Percentiles rank a stretch among this genome's conserved stretches.
Evolutionary conservation across 495 filamentous ascomycete genomes (phyloP).

Genomic region (Thozetella sp.): DNA sequence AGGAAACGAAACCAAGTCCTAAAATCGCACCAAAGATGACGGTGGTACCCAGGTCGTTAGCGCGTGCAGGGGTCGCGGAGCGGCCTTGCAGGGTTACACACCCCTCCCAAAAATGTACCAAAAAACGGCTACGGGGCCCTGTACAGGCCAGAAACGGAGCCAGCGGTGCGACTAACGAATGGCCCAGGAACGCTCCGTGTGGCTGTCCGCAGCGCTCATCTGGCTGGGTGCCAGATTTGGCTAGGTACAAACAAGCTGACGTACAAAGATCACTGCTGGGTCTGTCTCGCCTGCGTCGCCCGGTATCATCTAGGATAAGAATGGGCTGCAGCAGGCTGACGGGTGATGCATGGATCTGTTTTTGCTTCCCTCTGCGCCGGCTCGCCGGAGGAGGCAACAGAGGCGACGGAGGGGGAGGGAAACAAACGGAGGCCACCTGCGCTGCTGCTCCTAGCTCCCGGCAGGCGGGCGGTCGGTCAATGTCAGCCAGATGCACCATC

Average conservation of each 20-base stretch:
- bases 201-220: background rate
- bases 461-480: background rate
- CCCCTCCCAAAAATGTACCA: background rate
- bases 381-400: background rate
- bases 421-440: background rate
- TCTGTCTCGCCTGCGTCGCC: background rate
- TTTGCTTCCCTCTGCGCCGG: background rate
- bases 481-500: background rate
- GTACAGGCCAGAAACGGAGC: background rate
- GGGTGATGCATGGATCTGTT: conserved; percentile 4
- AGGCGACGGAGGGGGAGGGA: too few relatives aligned
- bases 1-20: background rate
- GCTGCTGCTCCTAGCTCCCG: background rate
- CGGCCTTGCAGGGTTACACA: background rate
- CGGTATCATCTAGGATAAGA: conserved; percentile 2
- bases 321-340: background rate
- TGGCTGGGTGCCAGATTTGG: background rate
- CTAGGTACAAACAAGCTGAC: conserved; percentile 1
- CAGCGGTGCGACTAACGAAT: background rate
- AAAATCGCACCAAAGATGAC: background rate
- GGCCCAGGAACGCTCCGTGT: conserved; percentile 2
- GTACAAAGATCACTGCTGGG: background rate
- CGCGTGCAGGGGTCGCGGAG: background rate
- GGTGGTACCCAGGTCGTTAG: background rate
- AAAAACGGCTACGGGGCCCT: background rate